Conservation (phyloP, 805 yeast species). For the Groenewaldozyma tartarivorans region DNA sequence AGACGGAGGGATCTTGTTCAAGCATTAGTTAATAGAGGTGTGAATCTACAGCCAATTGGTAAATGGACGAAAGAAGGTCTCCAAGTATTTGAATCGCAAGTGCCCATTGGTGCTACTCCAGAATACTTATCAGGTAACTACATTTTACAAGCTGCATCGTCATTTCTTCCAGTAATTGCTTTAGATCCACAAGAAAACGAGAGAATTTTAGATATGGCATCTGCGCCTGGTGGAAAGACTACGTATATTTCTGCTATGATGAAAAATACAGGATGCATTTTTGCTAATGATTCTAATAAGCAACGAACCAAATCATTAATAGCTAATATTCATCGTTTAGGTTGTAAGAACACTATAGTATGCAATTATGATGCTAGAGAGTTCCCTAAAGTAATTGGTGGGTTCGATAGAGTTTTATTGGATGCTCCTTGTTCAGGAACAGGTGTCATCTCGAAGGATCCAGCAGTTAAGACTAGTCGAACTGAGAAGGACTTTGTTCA, state of each 20-base stretch:
- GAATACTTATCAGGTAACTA: conserved; percentile 97
- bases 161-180: conserved; percentile 96
- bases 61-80: conserved; percentile 97
- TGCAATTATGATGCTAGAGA: conserved; percentile 98
- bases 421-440: conserved; percentile 99
- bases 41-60: conserved; percentile 93
- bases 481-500: conserved; percentile 95
- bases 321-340: conserved; percentile 95
- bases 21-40: conserved; percentile 91
- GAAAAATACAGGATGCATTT: conserved; percentile 96
- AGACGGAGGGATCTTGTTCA: conserved; percentile 95
- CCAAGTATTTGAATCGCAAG: conserved; percentile 95
- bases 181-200: conserved; percentile 95
- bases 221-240: conserved; percentile 99
- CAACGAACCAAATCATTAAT: conserved; percentile 92
- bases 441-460: conserved; percentile 97
- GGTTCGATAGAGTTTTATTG: conserved; percentile 85
- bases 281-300: conserved; percentile 95
- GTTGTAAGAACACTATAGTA: conserved; percentile 92
- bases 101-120: conserved; percentile 99
- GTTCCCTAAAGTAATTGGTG: conserved; percentile 96
- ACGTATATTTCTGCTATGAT: conserved; percentile 90
- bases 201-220: conserved; percentile 96
- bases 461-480: conserved; percentile 83
- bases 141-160: conserved; percentile 96